phyloP scores from a whole-genome alignment of 2,329 filamentous ascomycete genomes.

The Botrytis tulipae region DNA sequence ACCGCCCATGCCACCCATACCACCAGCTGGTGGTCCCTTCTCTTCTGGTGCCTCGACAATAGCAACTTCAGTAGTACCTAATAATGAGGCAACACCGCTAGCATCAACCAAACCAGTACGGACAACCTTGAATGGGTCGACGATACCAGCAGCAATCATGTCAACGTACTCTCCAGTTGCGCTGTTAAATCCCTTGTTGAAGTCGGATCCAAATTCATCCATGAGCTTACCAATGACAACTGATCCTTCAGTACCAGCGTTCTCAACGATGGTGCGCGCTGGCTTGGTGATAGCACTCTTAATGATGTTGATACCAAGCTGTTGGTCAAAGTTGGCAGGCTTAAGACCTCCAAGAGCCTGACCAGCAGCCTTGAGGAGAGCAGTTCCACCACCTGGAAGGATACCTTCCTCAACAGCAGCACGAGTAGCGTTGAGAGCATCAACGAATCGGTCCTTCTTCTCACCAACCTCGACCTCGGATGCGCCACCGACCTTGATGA shows the following conservation, averaged over 20 bases:
- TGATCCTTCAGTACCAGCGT: constrained; percentile 91
- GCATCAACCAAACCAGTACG: constrained; percentile 93
- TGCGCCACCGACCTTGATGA: constrained; percentile 97
- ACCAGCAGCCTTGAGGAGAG: constrained; percentile 92
- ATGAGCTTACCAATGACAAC: constrained; percentile 98
- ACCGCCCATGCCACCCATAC: constrained; percentile 65
- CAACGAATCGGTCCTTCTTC: constrained; percentile 99
- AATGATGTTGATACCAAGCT: constrained; percentile 95
- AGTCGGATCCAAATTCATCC: constrained; percentile 86
- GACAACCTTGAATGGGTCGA: constrained; percentile 99
- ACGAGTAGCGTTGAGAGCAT: constrained; percentile 95
- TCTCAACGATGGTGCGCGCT: constrained; percentile 94
- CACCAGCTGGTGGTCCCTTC: constrained; percentile 63
- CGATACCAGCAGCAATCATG: constrained; percentile 96
- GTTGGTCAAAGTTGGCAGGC: constrained; percentile 95
- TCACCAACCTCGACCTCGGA: constrained; percentile 98
- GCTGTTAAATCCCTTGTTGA: constrained; percentile 98
- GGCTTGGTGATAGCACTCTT: constrained; percentile 97
- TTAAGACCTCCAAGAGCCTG: constrained; percentile 83
- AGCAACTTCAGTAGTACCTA: constrained; percentile 96
- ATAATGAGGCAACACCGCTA: constrained; percentile 91
- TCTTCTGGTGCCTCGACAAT: constrained; percentile 98
- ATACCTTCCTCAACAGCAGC: constrained; percentile 99
- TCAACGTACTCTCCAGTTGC: constrained; percentile 97
- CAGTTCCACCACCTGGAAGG: constrained; percentile 96